phyloP scores from a whole-genome alignment of 2,329 filamentous ascomycete species.

The Colletotrichum sp. region DNA sequence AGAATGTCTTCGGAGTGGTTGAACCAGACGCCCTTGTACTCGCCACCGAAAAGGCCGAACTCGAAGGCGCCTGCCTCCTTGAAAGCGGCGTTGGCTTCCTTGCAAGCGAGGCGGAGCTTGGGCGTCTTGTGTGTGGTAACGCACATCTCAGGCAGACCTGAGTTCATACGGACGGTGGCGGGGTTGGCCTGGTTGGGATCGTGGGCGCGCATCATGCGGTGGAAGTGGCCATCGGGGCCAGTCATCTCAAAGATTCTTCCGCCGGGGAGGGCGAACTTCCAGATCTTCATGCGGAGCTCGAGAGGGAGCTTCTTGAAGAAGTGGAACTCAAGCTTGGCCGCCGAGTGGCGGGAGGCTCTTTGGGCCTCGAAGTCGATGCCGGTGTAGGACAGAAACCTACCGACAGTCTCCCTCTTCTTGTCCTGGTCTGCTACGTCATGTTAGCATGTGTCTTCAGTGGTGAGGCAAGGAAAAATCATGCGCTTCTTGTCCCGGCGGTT shows the following conservation, averaged over 20 bases:
- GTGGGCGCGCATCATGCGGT: conserved; percentile 2
- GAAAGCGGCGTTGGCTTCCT: conserved; percentile 15
- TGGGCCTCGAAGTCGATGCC: not conserved
- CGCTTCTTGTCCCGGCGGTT: not conserved
- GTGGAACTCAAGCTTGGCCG: not conserved
- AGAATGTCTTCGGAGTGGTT: conserved; percentile 21
- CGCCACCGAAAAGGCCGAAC: conserved; percentile 17
- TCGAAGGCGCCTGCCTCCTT: conserved; percentile 14
- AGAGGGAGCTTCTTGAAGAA: conserved; percentile 12
- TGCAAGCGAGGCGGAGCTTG: conserved; percentile 17
- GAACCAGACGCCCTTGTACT: conserved; percentile 20
- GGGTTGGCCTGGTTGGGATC: not conserved
- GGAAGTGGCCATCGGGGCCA: conserved; percentile 4
- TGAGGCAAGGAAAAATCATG: not conserved
- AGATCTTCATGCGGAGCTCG: conserved; percentile 23
- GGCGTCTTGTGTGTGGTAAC: conserved; percentile 15
- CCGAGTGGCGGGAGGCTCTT: not conserved
- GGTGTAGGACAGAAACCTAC: not conserved
- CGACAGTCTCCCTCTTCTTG: not conserved
- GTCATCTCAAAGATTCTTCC: conserved; percentile 16
- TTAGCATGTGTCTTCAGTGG: not conserved
- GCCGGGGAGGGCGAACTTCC: conserved; percentile 19
- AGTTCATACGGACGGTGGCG: not conserved
- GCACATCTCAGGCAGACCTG: conserved; percentile 8
- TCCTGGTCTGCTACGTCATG: not conserved